These are phyloP conservation scores for Ephemerocybe angulata DNA, from an alignment of 768 basidiomycete genomes.

Conservation along the genomic window DNA sequence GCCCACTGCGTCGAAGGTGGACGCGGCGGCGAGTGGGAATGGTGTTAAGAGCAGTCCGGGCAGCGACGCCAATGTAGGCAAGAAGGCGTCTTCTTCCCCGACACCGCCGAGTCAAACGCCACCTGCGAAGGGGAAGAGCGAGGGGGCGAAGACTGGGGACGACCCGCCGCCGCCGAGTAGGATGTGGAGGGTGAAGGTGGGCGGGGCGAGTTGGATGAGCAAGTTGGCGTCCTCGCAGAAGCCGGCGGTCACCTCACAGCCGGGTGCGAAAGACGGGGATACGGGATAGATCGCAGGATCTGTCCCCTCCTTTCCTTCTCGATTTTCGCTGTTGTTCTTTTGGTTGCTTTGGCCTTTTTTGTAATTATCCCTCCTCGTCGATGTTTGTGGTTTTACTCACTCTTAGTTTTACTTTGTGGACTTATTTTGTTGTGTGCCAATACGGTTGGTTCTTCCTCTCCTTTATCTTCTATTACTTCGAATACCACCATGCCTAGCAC, in stretches of 20 bases:
- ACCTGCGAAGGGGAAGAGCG: conserved; percentile 20
- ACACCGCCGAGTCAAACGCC: not conserved
- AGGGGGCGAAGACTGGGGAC: conserved; percentile 42
- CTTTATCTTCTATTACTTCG: not conserved
- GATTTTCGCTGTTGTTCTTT: conserved; percentile 8
- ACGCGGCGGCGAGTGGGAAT: not conserved
- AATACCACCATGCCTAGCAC: not conserved
- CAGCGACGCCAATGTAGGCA: not conserved
- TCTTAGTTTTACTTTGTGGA: not conserved
- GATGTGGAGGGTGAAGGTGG: conserved; percentile 59
- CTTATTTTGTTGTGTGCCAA: conserved; percentile 4
- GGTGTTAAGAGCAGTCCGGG: conserved; percentile 17
- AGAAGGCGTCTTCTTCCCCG: not conserved
- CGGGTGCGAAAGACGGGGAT: conserved; percentile 69
- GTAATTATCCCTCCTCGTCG: conserved; percentile 1
- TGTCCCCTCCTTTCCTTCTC: conserved; percentile 7
- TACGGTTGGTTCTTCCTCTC: conserved; percentile 1
- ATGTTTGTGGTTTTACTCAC: conserved; percentile 1
- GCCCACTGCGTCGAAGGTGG: conserved; percentile 1
- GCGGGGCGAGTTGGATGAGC: conserved; percentile 6
- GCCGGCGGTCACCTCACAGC: conserved; percentile 42
- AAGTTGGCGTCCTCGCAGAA: conserved; percentile 16
- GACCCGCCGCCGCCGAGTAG: conserved; percentile 49
- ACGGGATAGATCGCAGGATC: conserved; percentile 48
- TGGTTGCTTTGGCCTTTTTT: conserved; percentile 4